Base-by-base conservation (phyloP, 2,329 filamentous ascomycete genomes). In the Phyllosticta paracitricarpa region DNA sequence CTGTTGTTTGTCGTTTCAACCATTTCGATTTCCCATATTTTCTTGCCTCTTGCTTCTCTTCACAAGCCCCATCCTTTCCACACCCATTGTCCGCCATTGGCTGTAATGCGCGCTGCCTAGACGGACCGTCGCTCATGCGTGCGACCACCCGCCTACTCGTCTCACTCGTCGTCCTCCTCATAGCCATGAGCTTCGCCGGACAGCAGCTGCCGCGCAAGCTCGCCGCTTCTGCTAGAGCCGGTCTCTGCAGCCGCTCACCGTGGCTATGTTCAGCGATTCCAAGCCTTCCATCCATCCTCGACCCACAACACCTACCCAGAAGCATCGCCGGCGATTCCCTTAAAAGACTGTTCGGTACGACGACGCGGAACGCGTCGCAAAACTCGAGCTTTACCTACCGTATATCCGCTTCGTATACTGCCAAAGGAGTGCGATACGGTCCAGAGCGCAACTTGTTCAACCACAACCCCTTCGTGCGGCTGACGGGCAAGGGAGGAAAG, bases 331-430 rank as follows among this genome's bases (percentile, higher is more conserved):
- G 30, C 33, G 30, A 51, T 17, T 51, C 48, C 30, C 14, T 55
- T 14, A 26, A n/a, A 22, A 55, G 59, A 17, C 14, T 55, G 22
- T 61, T 57, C 51, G 53, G 59, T 22, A 30, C 48, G 14, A 26
- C 40, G 9, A 19, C 59, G 19, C n/a, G 48, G 9, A 61, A 64
- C 65, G 14, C 66, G 66, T 30, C 65, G 68, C 22, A 61, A 63
- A 14, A 48, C 24, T 51, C 56, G 33, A 52, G 25, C 35, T 75
- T 73, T 64, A 67, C 71, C 56, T 76, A 75, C 66, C 69, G 72
- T 61, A 70, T 76, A 57, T 72, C 74, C 17, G 72, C 74, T 17
- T 73, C 74, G n/a, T 76, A 75, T 65, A 73, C 71, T 3, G 73
- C 73, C 51, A 76, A 76, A 64, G 68, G 70, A 53, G 64, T 74